A percentile compares a stretch with the other conserved stretches of the same genome.
Evolutionary conservation across 2,329 filamentous ascomycete species (phyloP).

Genomic region (Didymella glomerata): DNA sequence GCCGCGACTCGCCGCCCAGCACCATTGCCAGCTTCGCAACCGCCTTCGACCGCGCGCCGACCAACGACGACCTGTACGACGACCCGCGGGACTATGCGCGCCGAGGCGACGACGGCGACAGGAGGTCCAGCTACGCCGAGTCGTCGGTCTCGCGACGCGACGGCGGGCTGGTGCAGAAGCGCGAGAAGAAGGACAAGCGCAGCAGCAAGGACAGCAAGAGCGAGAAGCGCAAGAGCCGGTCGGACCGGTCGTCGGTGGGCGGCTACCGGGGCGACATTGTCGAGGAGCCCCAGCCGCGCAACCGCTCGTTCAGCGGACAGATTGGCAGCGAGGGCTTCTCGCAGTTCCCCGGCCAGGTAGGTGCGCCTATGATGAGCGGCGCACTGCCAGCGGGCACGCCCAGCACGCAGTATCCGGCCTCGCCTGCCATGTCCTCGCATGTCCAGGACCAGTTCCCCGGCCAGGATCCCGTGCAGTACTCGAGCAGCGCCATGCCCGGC

Average conservation of each 20-base stretch:
- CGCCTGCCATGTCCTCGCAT: slow-evolving; percentile 53
- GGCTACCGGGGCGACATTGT: slow-evolving; percentile 45
- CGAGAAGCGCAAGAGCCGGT: slow-evolving; percentile 44
- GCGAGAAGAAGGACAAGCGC: slow-evolving; percentile 35
- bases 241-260: slow-evolving; percentile 39
- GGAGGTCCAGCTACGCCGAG: slow-evolving; percentile 41
- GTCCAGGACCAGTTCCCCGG: slow-evolving; percentile 67
- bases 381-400: slow-evolving; percentile 38
- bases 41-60: slow-evolving; percentile 42
- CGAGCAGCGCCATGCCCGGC: slow-evolving; percentile 57
- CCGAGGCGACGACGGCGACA: slow-evolving; percentile 34
- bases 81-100: slow-evolving; percentile 36
- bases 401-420: slow-evolving; percentile 13
- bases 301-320: not conserved
- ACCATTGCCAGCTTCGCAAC: slow-evolving; percentile 53
- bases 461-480: slow-evolving; percentile 59
- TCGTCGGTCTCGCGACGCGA: slow-evolving; percentile 42
- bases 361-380: slow-evolving; percentile 47
- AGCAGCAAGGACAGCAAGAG: slow-evolving; percentile 32
- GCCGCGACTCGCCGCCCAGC: slow-evolving; percentile 40
- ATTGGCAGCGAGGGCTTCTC: slow-evolving; percentile 44
- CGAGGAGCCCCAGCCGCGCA: slow-evolving; percentile 41
- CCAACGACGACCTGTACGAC: slow-evolving; percentile 45
- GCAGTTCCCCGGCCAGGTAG: slow-evolving; percentile 47
- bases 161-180: slow-evolving; percentile 27